Evolutionary conservation across 257 asterid genomes (phyloP), one percentile per base, ranked within the genome.

Genomic region (Schizonepeta tenuifolia): DNA sequence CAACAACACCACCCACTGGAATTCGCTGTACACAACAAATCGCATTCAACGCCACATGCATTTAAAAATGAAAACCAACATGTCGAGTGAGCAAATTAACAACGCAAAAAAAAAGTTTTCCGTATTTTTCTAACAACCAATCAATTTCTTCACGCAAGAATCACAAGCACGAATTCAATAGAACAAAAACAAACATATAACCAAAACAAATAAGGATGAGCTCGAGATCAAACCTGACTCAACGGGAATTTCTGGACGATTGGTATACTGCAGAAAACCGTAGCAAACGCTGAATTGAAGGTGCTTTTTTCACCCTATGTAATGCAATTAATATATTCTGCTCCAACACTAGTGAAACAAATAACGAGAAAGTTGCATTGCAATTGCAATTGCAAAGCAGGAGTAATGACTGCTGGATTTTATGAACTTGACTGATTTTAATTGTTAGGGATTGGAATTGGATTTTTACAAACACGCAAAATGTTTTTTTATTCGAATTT

Each of bases 201-300:
- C 10, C 5, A 9, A 44, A 24, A 26, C 9, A 15, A 26, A 44
- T 46, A 24, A 24, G 33, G 40, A 51, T 6, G 46, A 64, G 28
- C 57, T 47, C 28, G 54, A 77, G 59, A 69, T 74, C 85, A 77
- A 73, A 81, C 86, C 84, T 73, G 78, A 60, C 71, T 44, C 64
- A 9, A 46, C 20, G 22, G 5, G 72, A 41, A 77, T 60, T 74
- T 44, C 73, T 21, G 63, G 51, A 68, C 74, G 47, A 68, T 3
- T 38, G 70, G 54, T 71, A 6, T 59, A 77, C 26, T 40, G 77
- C 17, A 57, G 35, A 24, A 68, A 55, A 8, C 71, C 73, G 55
- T 22, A 46, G 77, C 79, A 58, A 66, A 26, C 70, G 54, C 63
- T 9, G 40, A 10, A 11, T 65, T 46, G 78, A 20, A 38, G 67